These are phyloP conservation scores for Ophiostoma angusticollis DNA, from an alignment of 2,329 filamentous ascomycete genomes.

Conservation along the genomic window DNA sequence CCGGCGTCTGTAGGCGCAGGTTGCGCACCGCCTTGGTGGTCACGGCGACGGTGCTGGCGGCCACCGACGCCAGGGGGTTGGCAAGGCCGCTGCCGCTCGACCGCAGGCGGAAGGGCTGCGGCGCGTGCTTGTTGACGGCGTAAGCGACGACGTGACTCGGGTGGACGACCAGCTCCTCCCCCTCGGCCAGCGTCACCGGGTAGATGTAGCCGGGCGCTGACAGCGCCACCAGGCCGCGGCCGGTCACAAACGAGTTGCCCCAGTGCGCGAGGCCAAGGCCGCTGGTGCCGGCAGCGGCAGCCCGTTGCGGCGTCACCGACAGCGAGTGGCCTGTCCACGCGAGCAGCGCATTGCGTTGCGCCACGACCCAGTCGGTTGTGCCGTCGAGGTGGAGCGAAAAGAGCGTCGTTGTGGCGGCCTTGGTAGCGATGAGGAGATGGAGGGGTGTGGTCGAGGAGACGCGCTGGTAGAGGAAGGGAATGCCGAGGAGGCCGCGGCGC, in stretches of 20 bases:
- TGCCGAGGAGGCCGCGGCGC: conserved; percentile 63
- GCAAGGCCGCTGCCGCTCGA: conserved; percentile 2
- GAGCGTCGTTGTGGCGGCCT: conserved; percentile 75
- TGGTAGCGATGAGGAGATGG: conserved; percentile 78
- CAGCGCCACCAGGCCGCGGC: conserved; percentile 73
- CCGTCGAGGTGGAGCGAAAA: conserved; percentile 83
- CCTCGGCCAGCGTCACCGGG: conserved; percentile 64
- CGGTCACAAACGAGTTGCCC: conserved; percentile 82
- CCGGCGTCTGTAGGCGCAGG: conserved; percentile 67
- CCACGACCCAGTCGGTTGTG: conserved; percentile 87
- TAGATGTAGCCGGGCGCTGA: conserved; percentile 83
- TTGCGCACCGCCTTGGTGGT: conserved; percentile 2
- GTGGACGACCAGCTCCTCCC: conserved; percentile 84
- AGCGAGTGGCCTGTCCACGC: conserved; percentile 94
- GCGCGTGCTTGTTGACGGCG: conserved; percentile 58
- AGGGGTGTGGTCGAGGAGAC: conserved; percentile 79
- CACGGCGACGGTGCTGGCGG: conserved; percentile 23
- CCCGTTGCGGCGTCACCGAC: conserved; percentile 56
- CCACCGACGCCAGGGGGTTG: background rate
- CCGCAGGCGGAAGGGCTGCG: conserved; percentile 67
- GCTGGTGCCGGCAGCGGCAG: conserved; percentile 1
- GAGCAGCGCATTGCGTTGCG: conserved; percentile 76
- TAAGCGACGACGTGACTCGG: conserved; percentile 90
- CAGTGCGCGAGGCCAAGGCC: conserved; percentile 71
- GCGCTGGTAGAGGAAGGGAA: conserved; percentile 91